Evolutionary conservation across 2,329 filamentous ascomycete genomes (phyloP).

Genomic region (Niveomyces coronatus): DNA sequence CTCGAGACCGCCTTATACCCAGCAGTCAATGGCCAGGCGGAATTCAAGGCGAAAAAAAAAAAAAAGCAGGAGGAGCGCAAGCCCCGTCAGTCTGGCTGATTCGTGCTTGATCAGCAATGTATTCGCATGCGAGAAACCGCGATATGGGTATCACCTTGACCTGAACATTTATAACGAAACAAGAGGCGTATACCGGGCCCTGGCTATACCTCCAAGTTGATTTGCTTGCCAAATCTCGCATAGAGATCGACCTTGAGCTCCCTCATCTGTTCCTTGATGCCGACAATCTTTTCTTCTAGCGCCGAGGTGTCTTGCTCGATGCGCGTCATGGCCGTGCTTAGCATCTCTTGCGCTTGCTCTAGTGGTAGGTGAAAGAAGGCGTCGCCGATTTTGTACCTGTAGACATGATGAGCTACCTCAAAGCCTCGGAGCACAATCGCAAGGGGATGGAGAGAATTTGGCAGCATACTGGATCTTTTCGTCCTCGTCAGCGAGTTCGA

Average conservation of each 20-base stretch:
- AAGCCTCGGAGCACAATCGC: not conserved
- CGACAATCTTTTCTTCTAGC: conserved; percentile 66
- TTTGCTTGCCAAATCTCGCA: conserved; percentile 88
- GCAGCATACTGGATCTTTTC: conserved; percentile 75
- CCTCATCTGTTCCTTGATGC: conserved; percentile 76
- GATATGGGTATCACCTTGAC: no score
- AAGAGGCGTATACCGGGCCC: conserved; percentile 1
- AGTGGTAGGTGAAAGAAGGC: conserved; percentile 84
- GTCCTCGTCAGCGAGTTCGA: conserved; percentile 93
- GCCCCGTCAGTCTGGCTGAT: no score
- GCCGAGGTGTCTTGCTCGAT: conserved; percentile 67
- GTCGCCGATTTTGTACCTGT: conserved; percentile 92
- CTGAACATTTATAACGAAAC: not conserved
- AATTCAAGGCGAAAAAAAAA: no score
- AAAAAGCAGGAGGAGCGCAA: no score
- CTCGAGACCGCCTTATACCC: no score
- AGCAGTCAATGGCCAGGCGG: no score
- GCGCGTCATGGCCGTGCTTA: conserved; percentile 57
- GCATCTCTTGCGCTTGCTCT: conserved; percentile 75
- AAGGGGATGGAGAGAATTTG: not conserved
- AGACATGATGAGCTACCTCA: not conserved
- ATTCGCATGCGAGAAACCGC: no score
- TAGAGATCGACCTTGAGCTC: conserved; percentile 87
- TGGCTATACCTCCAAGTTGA: conserved; percentile 64
- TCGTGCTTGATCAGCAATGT: no score